Evolutionary conservation across 169 alveolate species (phyloP).

Genomic region (Plasmodium billcollinsi): DNA sequence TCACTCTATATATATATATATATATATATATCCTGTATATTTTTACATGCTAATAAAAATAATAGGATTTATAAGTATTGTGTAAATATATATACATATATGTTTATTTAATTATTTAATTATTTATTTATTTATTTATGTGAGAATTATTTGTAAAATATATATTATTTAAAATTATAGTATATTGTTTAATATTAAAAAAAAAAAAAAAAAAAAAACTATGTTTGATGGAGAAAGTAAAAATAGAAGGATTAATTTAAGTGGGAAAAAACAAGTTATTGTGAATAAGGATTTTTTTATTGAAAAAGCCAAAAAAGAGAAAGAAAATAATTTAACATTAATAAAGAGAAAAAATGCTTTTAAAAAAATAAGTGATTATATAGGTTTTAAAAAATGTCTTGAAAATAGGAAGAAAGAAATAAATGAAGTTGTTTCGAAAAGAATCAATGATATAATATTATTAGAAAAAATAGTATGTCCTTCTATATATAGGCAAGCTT

Average conservation of each 20-base stretch:
- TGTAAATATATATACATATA: too few species aligned
- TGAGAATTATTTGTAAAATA: too few species aligned
- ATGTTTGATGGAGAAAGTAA: constrained; percentile 74
- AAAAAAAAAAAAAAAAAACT: neutral
- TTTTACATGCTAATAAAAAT: too few species aligned
- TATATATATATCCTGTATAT: too few species aligned
- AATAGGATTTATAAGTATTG: too few species aligned
- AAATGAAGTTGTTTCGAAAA: constrained; percentile 10
- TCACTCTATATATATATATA: too few species aligned
- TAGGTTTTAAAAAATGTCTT: constrained; percentile 37
- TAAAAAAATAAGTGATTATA: constrained; percentile 20
- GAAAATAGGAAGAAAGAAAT: constrained; percentile 49
- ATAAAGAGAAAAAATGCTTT: constrained; percentile 44
- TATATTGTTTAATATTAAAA: too few species aligned
- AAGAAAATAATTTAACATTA: constrained; percentile 27
- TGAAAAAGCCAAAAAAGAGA: constrained; percentile 65
- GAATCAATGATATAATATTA: constrained; percentile 34
- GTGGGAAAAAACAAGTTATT: constrained; percentile 69
- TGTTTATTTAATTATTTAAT: too few species aligned
- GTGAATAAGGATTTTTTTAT: constrained; percentile 52
- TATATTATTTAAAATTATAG: too few species aligned
- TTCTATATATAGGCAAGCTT: constrained; percentile 34
- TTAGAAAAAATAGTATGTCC: constrained; percentile 54
- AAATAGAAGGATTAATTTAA: constrained; percentile 57
- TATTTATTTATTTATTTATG: too few species aligned